Percentiles rank a stretch among this genome's conserved stretches.
Conservation (phyloP, 108 stramenopile species). For the Nitzschia inconspicua region DNA sequence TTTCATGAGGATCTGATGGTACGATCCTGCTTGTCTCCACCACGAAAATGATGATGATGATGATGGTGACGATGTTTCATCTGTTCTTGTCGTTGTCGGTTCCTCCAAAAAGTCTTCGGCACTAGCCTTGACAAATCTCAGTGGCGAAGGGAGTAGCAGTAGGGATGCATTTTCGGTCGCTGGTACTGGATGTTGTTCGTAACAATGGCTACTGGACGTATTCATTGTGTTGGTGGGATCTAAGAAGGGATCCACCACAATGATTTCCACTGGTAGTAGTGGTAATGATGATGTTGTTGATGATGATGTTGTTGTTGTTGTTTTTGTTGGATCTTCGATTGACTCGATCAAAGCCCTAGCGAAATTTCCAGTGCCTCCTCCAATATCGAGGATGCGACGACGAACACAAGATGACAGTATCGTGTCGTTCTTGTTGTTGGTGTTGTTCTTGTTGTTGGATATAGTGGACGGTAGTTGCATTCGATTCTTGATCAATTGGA, state of each 20-base stretch:
- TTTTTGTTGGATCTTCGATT: not conserved
- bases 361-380: constrained; percentile 79
- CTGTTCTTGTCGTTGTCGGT: not conserved
- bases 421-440: not conserved
- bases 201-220: too few species aligned
- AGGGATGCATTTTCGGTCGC: not conserved
- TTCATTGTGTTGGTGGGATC: not conserved
- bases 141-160: not conserved
- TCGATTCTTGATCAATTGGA: constrained; percentile 16
- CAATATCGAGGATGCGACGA: constrained; percentile 32
- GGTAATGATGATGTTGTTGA: too few species aligned
- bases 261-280: too few species aligned
- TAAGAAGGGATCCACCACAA: constrained; percentile 71
- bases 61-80: not conserved
- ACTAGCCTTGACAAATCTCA: constrained; percentile 58
- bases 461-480: constrained; percentile 9
- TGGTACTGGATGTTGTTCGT: too few species aligned
- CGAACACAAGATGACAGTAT: not conserved
- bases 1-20: constrained; percentile 49
- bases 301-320: too few species aligned
- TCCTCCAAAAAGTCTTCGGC: constrained; percentile 42
- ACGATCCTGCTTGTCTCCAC: too few species aligned
- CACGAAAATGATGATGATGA: constrained; percentile 3
- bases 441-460: not conserved
- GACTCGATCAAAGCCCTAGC: constrained; percentile 24